These are phyloP conservation scores for Chalciporus sphaerocephalus DNA, from an alignment of 768 basidiomycete species.

Conservation along the genomic window DNA sequence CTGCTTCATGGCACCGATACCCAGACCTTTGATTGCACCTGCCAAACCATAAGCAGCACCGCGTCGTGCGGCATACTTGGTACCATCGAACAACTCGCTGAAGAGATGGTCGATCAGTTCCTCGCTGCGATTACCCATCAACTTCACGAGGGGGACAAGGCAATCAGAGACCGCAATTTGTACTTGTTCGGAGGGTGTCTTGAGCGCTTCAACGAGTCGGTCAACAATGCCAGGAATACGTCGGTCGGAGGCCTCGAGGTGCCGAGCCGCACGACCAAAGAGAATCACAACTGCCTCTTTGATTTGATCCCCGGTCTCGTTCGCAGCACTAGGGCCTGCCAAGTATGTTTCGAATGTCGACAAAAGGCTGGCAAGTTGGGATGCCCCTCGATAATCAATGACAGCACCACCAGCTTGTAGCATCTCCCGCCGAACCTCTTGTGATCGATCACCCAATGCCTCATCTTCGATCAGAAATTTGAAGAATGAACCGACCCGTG, in stretches of 20 bases:
- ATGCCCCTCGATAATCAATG: conserved; percentile 79
- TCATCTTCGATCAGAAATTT: conserved; percentile 79
- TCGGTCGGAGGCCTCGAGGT: conserved; percentile 71
- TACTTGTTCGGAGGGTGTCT: conserved; percentile 93
- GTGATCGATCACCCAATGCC: conserved; percentile 79
- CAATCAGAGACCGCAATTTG: conserved; percentile 97
- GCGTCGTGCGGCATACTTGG: conserved; percentile 91
- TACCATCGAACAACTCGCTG: conserved; percentile 67
- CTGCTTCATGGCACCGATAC: conserved; percentile 81
- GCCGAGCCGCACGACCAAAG: conserved; percentile 87
- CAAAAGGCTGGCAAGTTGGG: conserved; percentile 69
- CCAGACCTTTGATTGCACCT: conserved; percentile 88
- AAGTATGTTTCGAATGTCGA: conserved; percentile 79
- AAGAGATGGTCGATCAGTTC: conserved; percentile 73
- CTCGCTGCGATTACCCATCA: conserved; percentile 49
- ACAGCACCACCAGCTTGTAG: conserved; percentile 77
- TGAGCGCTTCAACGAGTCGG: conserved; percentile 80
- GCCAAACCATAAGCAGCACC: conserved; percentile 96
- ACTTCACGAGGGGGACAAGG: conserved; percentile 76
- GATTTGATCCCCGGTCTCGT: conserved; percentile 79
- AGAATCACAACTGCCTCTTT: conserved; percentile 94
- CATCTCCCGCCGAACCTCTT: conserved; percentile 83
- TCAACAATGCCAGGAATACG: conserved; percentile 81
- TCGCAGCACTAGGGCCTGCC: conserved; percentile 45
- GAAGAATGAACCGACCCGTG: conserved; percentile 70